Base-by-base conservation (phyloP, 331 rosid genomes). In the Pyrus hybrid region DNA sequence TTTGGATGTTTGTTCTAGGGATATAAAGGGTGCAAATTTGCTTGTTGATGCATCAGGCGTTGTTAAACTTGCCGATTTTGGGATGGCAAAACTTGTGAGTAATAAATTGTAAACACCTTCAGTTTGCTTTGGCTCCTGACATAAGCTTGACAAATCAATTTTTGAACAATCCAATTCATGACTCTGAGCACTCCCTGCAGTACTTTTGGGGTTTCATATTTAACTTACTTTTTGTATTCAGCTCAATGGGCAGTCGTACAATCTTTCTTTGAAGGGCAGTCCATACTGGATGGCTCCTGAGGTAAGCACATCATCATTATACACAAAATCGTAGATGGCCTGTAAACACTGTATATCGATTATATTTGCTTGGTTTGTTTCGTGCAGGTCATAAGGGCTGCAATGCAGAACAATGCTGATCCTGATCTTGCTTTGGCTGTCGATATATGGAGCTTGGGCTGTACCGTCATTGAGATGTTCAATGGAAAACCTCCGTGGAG, bases 231-330 rank as follows among this genome's bases (percentile, higher is more conserved):
- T 77, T 75, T 71, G 60, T 53, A 66, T 79, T 79, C 91, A 93
- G 98, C 88, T 93, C 74, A 70, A 91, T 51, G 97, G 87, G 62
- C 92, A 83, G 30, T 87, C 93, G 5, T 86, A 70, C 77, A 87
- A 87, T 67, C 96, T 93, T 77, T 93, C 98, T 28, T 56, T 91
- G 81, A 93, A 91, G 85, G 98, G 98, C 41, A 91, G 98, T 85
- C 98, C 98, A 33, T 88, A 91, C 85, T 93, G 98, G 98, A 93
- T 93, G 97, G 98, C 98, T 80, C 98, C 98, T 4, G 98, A 93
- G 97, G 98, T 93, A 89, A 76, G 71, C 23, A 33, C 68, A 64
- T 78, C n/a, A 35, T 43, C 43, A n/a, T 22, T 67, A 26, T 2
- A 26, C 3, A 32, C 67, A 58, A 37, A 13, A 20, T 83, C 79